Evolutionary conservation across 345 rosid species (phyloP), one percentile per base, ranked within the genome.

Genomic region (Arabis alpina): DNA sequence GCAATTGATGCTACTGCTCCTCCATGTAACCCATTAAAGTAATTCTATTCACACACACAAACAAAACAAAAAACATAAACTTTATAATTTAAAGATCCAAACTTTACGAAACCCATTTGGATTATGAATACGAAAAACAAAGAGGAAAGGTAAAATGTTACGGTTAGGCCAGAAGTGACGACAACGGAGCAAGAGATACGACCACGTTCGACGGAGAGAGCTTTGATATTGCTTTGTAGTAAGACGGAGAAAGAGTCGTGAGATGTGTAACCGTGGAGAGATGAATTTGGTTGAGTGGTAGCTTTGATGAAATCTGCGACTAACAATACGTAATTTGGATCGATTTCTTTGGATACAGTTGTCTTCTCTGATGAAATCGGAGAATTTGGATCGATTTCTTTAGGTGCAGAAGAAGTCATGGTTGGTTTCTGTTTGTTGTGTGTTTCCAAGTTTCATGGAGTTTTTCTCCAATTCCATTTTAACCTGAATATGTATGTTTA

Each of bases 1-100:
- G 88, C 79, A 25, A 88, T 47, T 12, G 97, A 86, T 37, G 86
- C 96, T 1, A 87, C 80, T 2, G 86, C 80, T 49, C 91, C 97
- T 47, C 97, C 97, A 54, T 87, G 93, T 49, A 86, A 43, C 48
- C 85, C 87, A 40, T 71, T 79, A 48, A 27, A 88, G 34, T 3
- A 47, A 64, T 90, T 88, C 92, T 90, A 69, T 65, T 50, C 66
- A 36, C 65, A 39, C 50, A 40, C 16, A 23, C 37, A 32, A 19
- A 19, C 23, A 19, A 19, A 19, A 41, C 6, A 32, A 32, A 32
- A 32, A 5, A 6, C 5, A 6, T 19, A 19, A 19, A 19, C 23
- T 19, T 19, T 19, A 19, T 19, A 51, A 37, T 5, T 32, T 32
- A 32, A 32, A 32, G 56, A 50, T 57, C 39, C 42, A 49, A 73